These are phyloP conservation scores for Herpetospermum pedunculosum DNA, from an alignment of 306 rosid genomes.

Conservation along the genomic window DNA sequence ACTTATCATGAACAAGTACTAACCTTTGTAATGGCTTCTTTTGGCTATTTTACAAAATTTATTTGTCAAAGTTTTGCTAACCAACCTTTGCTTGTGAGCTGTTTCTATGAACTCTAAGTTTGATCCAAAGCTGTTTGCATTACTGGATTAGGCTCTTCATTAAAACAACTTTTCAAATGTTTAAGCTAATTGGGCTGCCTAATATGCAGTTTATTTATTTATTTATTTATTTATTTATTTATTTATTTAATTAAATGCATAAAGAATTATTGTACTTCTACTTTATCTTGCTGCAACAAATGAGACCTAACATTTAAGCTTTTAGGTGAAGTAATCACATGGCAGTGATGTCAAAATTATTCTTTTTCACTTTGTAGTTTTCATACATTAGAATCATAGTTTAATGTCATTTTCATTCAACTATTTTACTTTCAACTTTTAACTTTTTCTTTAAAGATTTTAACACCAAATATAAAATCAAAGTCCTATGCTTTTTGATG, in stretches of 20 bases:
- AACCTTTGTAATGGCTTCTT: background rate
- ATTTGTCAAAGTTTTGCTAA: background rate
- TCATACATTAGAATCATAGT: background rate
- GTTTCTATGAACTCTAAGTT: background rate
- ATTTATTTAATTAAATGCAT: background rate
- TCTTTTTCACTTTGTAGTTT: background rate
- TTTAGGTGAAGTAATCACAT: conserved; percentile 8
- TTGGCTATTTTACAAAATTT: background rate
- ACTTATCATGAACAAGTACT: background rate
- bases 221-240: background rate
- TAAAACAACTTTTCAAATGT: background rate
- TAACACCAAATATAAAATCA: too few species aligned
- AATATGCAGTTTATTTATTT: background rate
- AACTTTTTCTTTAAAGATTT: background rate
- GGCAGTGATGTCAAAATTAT: background rate
- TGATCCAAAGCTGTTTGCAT: background rate
- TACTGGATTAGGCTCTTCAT: background rate
- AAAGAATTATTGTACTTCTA: background rate
- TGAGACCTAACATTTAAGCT: background rate
- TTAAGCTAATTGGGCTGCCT: background rate
- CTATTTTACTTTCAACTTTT: background rate
- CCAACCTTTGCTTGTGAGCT: background rate
- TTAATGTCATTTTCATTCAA: background rate
- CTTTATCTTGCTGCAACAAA: background rate
- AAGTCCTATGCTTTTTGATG: too few species aligned